phyloP scores from a whole-genome alignment of 495 filamentous ascomycete genomes.

The Trichoderma asperelloides region DNA sequence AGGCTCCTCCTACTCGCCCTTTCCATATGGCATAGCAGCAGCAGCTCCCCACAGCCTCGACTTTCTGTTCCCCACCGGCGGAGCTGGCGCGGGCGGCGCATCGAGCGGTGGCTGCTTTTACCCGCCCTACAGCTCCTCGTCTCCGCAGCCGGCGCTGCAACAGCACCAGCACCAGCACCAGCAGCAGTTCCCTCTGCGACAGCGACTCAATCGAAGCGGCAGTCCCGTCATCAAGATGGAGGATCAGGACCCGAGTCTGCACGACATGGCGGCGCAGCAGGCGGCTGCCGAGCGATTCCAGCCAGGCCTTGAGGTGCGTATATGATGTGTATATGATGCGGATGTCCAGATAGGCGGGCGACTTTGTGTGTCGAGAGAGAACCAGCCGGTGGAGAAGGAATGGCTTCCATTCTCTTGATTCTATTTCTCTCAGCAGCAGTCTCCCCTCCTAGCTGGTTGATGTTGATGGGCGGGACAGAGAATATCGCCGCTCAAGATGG shows the following conservation, averaged over 20 bases:
- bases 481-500: no score
- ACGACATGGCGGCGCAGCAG: slow-evolving; percentile 44
- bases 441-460: not conserved
- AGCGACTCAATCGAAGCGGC: not conserved
- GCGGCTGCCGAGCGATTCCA: slow-evolving; percentile 54
- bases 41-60: slow-evolving; percentile 10
- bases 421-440: no score
- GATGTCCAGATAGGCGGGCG: no score
- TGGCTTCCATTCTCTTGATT: no score
- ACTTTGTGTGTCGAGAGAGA: not conserved
- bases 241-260: slow-evolving; percentile 19
- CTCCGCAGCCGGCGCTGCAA: not conserved
- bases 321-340: no score
- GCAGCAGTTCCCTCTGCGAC: not conserved
- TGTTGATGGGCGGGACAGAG: not conserved
- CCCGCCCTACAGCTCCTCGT: not conserved
- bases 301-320: slow-evolving; percentile 50
- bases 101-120: not conserved
- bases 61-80: slow-evolving; percentile 9
- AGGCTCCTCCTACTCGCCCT: slow-evolving; percentile 14
- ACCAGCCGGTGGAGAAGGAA: no score
- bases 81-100: slow-evolving; percentile 12
- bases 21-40: slow-evolving; percentile 10
- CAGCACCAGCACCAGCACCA: not conserved
- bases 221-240: slow-evolving; percentile 30